Evolutionary conservation across 352 stramenopile genomes (phyloP).

Genomic region (Phytopythium montanum): DNA sequence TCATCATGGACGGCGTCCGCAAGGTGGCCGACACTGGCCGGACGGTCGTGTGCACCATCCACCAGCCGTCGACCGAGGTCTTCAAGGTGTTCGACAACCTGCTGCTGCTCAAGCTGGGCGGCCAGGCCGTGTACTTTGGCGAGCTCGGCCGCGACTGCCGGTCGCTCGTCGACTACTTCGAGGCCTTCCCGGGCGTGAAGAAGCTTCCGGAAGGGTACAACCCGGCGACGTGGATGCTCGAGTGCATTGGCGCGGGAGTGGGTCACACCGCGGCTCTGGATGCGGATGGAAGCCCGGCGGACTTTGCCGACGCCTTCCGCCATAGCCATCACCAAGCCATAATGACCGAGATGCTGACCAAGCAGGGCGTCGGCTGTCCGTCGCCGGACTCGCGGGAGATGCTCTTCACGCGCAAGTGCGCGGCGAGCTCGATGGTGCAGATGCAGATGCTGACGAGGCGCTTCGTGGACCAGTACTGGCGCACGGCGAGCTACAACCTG

Average conservation of each 20-base stretch:
- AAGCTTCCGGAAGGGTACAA: conserved; percentile 71
- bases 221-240: conserved; percentile 87
- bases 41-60: conserved; percentile 90
- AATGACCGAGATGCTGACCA: conserved; percentile 14
- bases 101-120: conserved; percentile 53
- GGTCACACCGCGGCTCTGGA: not conserved
- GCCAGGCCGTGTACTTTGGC: conserved; percentile 37
- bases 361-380: conserved; percentile 10
- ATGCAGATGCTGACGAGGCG: conserved; percentile 34
- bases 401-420: conserved; percentile 21
- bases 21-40: conserved; percentile 74
- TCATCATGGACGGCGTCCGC: conserved; percentile 83
- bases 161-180: conserved; percentile 27
- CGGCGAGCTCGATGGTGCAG: conserved; percentile 17
- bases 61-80: conserved; percentile 87
- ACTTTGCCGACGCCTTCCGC: conserved; percentile 26
- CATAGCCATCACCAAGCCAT: conserved; percentile 12
- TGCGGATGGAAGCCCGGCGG: conserved; percentile 2
- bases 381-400: conserved; percentile 13
- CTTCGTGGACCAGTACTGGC: conserved; percentile 68
- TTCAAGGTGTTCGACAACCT: conserved; percentile 83
- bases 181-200: conserved; percentile 18
- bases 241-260: conserved; percentile 49
- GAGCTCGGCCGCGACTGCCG: conserved; percentile 17
- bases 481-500: conserved; percentile 79